A percentile compares a stretch with the other conserved stretches of the same genome.
Evolutionary conservation across 1,284 basidiomycete species (phyloP).

Genomic region (Cutaneotrichosporon sp.): DNA sequence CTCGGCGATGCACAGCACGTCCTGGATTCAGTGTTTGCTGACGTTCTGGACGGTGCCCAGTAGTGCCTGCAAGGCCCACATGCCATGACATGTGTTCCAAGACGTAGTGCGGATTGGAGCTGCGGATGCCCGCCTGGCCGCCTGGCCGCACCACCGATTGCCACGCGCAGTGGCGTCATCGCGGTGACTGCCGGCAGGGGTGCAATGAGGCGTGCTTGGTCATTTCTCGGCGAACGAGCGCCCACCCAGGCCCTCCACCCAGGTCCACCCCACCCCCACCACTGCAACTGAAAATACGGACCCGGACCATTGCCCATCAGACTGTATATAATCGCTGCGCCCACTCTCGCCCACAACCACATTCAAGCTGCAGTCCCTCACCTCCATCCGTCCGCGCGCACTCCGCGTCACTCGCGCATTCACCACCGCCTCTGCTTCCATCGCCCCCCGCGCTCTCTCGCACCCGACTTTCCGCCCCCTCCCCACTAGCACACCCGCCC

Average conservation of each 20-base stretch:
- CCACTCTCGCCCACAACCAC: neutral
- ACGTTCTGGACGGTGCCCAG: neutral
- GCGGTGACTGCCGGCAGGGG: too few species aligned
- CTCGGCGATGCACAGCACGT: neutral
- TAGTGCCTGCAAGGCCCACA: neutral
- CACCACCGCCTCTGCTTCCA: neutral
- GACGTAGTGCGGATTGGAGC: too few species aligned
- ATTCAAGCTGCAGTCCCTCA: constrained; percentile 12
- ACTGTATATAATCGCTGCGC: neutral
- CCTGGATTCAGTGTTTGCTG: neutral
- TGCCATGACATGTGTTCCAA: neutral
- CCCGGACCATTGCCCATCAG: too few species aligned
- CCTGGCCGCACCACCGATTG: too few species aligned
- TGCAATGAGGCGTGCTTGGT: too few species aligned
- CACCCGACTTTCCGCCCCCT: neutral
- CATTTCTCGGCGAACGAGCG: too few species aligned
- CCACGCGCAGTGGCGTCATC: too few species aligned
- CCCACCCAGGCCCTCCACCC: too few species aligned
- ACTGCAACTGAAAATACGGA: too few species aligned
- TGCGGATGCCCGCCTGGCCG: too few species aligned
- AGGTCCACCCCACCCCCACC: too few species aligned
- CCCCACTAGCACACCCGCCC: too few species aligned
- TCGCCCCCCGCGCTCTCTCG: neutral
- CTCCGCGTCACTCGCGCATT: constrained; percentile 1
- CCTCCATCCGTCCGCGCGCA: constrained; percentile 5